These are phyloP conservation scores for Huntiella abstrusa DNA, from an alignment of 2,329 filamentous ascomycete species.

Conservation along the genomic window DNA sequence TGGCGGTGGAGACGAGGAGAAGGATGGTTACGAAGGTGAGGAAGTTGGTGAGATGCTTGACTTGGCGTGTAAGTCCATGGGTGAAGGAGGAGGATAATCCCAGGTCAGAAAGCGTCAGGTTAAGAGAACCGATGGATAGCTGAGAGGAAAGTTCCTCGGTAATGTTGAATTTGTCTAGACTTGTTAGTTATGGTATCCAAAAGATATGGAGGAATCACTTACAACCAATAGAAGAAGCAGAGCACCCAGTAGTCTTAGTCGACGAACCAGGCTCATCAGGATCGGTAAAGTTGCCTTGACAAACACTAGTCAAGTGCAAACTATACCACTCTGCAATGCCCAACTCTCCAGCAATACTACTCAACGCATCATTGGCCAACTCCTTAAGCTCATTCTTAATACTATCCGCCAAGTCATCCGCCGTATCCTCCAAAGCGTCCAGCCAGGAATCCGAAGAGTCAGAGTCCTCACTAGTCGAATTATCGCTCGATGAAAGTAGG, in stretches of 20 bases:
- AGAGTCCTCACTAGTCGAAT: conserved; percentile 14
- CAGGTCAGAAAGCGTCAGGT: conserved; percentile 27
- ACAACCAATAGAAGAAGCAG: conserved; percentile 22
- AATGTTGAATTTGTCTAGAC: conserved; percentile 25
- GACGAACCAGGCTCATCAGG: conserved; percentile 17
- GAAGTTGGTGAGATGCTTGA: conserved; percentile 30
- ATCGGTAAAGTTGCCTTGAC: conserved; percentile 25
- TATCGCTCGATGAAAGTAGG: conserved; percentile 2
- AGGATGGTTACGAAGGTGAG: conserved; percentile 30
- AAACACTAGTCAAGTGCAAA: conserved; percentile 28
- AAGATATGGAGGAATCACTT: conserved; percentile 13
- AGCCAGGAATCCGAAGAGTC: conserved; percentile 15
- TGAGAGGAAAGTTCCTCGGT: conserved; percentile 27
- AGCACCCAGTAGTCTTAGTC: conserved; percentile 28
- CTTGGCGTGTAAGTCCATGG: conserved; percentile 23
- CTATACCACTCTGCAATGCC: conserved; percentile 34
- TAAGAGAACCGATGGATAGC: conserved; percentile 25
- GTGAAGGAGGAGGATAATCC: conserved; percentile 20
- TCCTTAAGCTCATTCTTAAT: conserved; percentile 14
- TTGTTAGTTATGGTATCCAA: not conserved
- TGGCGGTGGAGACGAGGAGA: conserved; percentile 27
- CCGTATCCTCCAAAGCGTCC: conserved; percentile 14
- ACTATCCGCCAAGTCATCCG: conserved; percentile 9
- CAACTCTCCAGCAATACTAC: conserved; percentile 23
- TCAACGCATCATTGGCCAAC: conserved; percentile 21